phyloP scores from a whole-genome alignment of 1,139 yeast species.

The Geotrichum macrosporum region DNA sequence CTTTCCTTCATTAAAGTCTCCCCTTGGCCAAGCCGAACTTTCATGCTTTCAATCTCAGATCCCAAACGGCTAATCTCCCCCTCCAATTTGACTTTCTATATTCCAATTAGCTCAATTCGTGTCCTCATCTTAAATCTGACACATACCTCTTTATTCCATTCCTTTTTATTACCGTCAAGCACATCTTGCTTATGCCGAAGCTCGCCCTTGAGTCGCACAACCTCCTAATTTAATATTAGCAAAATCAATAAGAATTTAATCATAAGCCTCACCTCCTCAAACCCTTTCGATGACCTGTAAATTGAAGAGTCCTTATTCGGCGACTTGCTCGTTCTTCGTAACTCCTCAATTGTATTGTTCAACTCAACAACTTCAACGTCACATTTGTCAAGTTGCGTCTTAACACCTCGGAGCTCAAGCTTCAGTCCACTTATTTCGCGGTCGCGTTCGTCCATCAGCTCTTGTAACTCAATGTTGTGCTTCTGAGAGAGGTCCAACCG shows the following conservation, averaged over 20 bases:
- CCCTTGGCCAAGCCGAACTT: background rate
- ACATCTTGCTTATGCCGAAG: slow-evolving; percentile 6
- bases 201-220: slow-evolving; percentile 3
- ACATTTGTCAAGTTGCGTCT: slow-evolving; percentile 14
- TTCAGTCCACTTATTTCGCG: slow-evolving; percentile 14
- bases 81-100: background rate
- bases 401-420: slow-evolving; percentile 12
- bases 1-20: background rate
- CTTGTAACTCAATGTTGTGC: slow-evolving; percentile 21
- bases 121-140: background rate
- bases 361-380: slow-evolving; percentile 16
- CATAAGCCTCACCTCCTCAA: slow-evolving; percentile 1
- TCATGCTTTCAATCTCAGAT: background rate
- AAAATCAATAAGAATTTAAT: background rate
- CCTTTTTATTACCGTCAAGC: background rate
- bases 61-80: background rate
- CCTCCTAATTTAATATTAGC: background rate
- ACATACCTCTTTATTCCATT: slow-evolving; percentile 7
- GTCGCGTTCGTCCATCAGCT: slow-evolving; percentile 25
- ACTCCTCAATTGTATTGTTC: slow-evolving; percentile 11
- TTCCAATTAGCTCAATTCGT: background rate
- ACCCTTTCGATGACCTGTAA: background rate
- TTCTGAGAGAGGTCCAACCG: background rate
- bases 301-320: slow-evolving; percentile 5
- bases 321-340: background rate